phyloP scores from a whole-genome alignment of 202 grass and related monocot species.

The Carex arenaria region DNA sequence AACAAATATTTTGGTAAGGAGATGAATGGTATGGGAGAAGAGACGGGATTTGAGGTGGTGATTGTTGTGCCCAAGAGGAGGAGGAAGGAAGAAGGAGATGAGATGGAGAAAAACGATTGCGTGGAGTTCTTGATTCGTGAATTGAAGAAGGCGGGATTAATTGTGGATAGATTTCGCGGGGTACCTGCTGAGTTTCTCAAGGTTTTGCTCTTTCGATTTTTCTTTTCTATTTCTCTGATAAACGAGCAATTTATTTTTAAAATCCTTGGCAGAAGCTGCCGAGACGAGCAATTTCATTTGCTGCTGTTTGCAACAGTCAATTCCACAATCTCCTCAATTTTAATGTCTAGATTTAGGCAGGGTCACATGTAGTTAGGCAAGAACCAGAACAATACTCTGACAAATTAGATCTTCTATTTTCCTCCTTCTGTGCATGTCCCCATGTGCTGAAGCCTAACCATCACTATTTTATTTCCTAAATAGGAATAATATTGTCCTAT shows the following conservation, averaged over 20 bases:
- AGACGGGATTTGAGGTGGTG: constrained; percentile 60
- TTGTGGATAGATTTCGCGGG: constrained; percentile 68
- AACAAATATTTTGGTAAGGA: neutral
- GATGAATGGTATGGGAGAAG: constrained; percentile 31
- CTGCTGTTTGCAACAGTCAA: neutral
- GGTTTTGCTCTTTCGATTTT: constrained; percentile 27
- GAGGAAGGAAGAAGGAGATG: constrained; percentile 12
- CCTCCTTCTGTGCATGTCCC: neutral
- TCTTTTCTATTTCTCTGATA: neutral
- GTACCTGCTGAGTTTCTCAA: constrained; percentile 89
- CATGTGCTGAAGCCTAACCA: neutral
- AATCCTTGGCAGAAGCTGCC: no score
- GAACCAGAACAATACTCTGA: neutral
- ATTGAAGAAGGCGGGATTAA: constrained; percentile 57
- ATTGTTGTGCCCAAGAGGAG: constrained; percentile 76
- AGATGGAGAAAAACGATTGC: constrained; percentile 33
- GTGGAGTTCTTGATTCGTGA: constrained; percentile 56
- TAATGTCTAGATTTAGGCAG: neutral
- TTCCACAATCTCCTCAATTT: neutral
- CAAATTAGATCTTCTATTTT: constrained; percentile 4
- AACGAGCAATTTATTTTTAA: neutral
- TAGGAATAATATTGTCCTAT: neutral
- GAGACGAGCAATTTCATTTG: neutral
- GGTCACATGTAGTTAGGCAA: neutral
- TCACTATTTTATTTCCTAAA: neutral